These are phyloP conservation scores for Moesziomyces globuligerus DNA, from an alignment of 1,284 basidiomycete species.

Conservation along the genomic window DNA sequence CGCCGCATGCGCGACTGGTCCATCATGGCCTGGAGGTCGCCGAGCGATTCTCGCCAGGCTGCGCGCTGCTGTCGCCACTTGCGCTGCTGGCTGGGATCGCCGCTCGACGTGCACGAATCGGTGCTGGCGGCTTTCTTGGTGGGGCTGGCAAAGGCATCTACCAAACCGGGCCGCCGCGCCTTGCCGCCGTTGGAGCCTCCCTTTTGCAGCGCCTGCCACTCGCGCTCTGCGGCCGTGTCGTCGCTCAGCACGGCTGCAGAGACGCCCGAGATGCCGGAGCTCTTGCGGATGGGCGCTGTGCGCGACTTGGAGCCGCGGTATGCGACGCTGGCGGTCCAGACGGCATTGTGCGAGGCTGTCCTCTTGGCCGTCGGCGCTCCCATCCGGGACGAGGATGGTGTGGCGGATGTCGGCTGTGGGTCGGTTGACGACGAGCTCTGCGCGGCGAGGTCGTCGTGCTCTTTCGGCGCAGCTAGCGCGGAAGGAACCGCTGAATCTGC, in stretches of 20 bases:
- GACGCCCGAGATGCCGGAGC: conserved; percentile 3
- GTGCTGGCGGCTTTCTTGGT: conserved; percentile 15
- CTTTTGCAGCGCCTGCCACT: conserved; percentile 27
- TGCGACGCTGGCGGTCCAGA: conserved; percentile 47
- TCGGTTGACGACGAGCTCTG: too few relatives aligned
- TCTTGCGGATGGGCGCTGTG: conserved; percentile 31
- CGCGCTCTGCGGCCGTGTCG: conserved; percentile 24
- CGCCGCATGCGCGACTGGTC: conserved; percentile 25
- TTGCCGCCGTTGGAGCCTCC: conserved; percentile 3
- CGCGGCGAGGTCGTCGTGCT: neutral
- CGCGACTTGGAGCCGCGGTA: conserved; percentile 33
- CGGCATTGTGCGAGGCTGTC: conserved; percentile 29
- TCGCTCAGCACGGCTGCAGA: conserved; percentile 10
- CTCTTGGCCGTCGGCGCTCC: conserved; percentile 8
- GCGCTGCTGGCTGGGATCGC: conserved; percentile 26
- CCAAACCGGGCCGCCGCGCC: conserved; percentile 28
- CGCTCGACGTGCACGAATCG: neutral
- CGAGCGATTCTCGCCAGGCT: conserved; percentile 39
- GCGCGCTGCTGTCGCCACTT: conserved; percentile 39
- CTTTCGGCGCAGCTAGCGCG: too few relatives aligned
- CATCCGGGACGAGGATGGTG: neutral
- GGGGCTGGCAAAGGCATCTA: conserved; percentile 40
- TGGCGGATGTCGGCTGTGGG: conserved; percentile 3
- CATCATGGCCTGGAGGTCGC: conserved; percentile 42
- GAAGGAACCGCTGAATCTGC: too few relatives aligned